Percentiles rank a stretch among this genome's conserved stretches.
These are phyloP conservation scores for Fusarium poae DNA, from an alignment of 2,329 filamentous ascomycete genomes.

Conservation along the genomic window DNA sequence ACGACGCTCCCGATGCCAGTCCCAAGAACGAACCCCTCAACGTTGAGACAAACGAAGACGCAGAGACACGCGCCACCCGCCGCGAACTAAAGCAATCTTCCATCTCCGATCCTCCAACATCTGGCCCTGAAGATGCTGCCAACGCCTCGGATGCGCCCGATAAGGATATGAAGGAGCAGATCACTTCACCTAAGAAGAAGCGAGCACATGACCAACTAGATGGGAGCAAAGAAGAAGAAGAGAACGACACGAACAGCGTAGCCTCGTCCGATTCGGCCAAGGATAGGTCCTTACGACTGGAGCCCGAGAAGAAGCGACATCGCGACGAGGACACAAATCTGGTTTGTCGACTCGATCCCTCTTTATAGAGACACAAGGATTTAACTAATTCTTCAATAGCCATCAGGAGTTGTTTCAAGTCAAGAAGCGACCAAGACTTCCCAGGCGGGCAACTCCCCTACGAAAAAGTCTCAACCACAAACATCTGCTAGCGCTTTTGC, in stretches of 20 bases:
- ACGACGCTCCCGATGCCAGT: slow-evolving; percentile 59
- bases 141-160: slow-evolving; percentile 52
- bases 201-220: slow-evolving; percentile 71
- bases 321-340: slow-evolving; percentile 62
- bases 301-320: slow-evolving; percentile 75
- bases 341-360: slow-evolving; percentile 49
- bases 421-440: slow-evolving; percentile 42
- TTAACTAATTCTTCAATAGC: slow-evolving; percentile 37
- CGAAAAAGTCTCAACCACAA: slow-evolving; percentile 48
- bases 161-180: slow-evolving; percentile 61
- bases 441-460: slow-evolving; percentile 41
- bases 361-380: neutral
- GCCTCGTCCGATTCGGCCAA: slow-evolving; percentile 61
- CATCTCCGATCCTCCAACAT: slow-evolving; percentile 65
- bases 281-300: slow-evolving; percentile 61
- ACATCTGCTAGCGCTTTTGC: slow-evolving; percentile 75
- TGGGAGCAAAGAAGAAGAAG: slow-evolving; percentile 58
- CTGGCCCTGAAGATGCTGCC: slow-evolving; percentile 49
- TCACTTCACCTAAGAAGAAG: slow-evolving; percentile 76
- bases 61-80: slow-evolving; percentile 72
- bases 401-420: slow-evolving; percentile 35
- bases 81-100: slow-evolving; percentile 74
- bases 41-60: slow-evolving; percentile 66
- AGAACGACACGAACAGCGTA: slow-evolving; percentile 59
- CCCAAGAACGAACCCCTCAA: slow-evolving; percentile 54